Evolutionary conservation across 768 basidiomycete genomes (phyloP).

Genomic region (Mycena chlorophos): DNA sequence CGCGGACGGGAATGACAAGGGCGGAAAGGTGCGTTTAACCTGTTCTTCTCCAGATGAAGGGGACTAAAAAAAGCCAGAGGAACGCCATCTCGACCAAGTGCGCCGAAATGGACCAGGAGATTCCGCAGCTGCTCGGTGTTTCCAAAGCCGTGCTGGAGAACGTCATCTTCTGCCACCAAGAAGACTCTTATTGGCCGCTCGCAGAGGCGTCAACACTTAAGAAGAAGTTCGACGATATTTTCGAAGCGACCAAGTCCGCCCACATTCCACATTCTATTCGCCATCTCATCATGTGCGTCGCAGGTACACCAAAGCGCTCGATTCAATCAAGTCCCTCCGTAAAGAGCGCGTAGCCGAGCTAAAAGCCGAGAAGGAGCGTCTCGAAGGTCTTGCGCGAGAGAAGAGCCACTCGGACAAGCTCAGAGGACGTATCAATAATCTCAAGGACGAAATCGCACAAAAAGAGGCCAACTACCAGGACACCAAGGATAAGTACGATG

Average conservation of each 20-base stretch:
- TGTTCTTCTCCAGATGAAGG: not conserved
- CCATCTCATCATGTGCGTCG: not conserved
- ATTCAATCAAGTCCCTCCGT: slow-evolving; percentile 84
- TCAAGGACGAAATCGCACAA: slow-evolving; percentile 31
- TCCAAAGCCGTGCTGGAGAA: slow-evolving; percentile 98
- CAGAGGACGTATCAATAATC: slow-evolving; percentile 59
- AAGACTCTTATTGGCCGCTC: slow-evolving; percentile 98
- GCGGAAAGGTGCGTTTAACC: slow-evolving; percentile 65
- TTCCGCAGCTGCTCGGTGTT: slow-evolving; percentile 90
- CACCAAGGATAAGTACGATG: slow-evolving; percentile 71
- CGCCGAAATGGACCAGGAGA: slow-evolving; percentile 93
- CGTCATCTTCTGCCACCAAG: slow-evolving; percentile 99
- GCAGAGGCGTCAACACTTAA: slow-evolving; percentile 88
- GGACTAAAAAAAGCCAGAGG: slow-evolving; percentile 47
- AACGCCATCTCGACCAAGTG: slow-evolving; percentile 95
- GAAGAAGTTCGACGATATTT: slow-evolving; percentile 99
- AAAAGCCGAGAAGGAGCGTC: slow-evolving; percentile 88
- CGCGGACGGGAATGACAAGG: slow-evolving; percentile 67
- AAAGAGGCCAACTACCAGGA: slow-evolving; percentile 29
- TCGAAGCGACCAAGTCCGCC: slow-evolving; percentile 89
- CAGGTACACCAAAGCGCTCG: slow-evolving; percentile 96
- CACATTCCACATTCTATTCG: not conserved
- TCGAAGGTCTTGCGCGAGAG: slow-evolving; percentile 75
- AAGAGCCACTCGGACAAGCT: slow-evolving; percentile 88
- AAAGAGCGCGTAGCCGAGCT: slow-evolving; percentile 90